Conservation (phyloP, 176 grass and related monocot genomes). For the Aechmea fasciata region DNA sequence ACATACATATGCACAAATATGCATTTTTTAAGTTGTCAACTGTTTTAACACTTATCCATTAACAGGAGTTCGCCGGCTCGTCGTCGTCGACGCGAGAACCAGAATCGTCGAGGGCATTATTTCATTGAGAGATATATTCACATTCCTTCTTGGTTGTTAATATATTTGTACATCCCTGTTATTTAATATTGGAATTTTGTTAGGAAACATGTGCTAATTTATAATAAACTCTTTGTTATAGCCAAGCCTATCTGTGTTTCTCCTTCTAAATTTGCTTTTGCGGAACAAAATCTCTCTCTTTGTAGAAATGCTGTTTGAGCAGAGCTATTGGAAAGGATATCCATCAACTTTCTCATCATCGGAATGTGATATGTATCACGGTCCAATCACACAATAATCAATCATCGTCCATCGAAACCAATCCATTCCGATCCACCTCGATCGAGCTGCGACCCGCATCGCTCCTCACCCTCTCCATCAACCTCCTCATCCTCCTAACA, state of each 20-base stretch:
- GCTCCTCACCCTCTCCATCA: slow-evolving; percentile 33
- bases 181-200: slow-evolving; percentile 34
- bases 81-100: slow-evolving; percentile 38
- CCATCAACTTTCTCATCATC: no score
- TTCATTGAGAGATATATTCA: slow-evolving; percentile 52
- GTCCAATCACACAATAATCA: not conserved
- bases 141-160: slow-evolving; percentile 44
- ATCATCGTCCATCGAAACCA: not conserved
- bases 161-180: slow-evolving; percentile 44
- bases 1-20: not conserved
- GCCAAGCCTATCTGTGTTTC: not conserved
- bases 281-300: not conserved
- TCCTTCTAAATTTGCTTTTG: not conserved
- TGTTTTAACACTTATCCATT: not conserved
- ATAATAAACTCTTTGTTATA: slow-evolving; percentile 28
- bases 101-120: slow-evolving; percentile 55
- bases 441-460: slow-evolving; percentile 43
- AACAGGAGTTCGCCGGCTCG: slow-evolving; percentile 44
- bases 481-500: slow-evolving; percentile 38
- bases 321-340: not conserved
- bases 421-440: not conserved
- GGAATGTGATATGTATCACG: no score
- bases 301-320: not conserved
- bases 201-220: slow-evolving; percentile 20
- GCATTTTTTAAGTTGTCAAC: not conserved